Base-by-base conservation (phyloP, 345 rosid genomes). In the Xanthoceras sorbifolium region DNA sequence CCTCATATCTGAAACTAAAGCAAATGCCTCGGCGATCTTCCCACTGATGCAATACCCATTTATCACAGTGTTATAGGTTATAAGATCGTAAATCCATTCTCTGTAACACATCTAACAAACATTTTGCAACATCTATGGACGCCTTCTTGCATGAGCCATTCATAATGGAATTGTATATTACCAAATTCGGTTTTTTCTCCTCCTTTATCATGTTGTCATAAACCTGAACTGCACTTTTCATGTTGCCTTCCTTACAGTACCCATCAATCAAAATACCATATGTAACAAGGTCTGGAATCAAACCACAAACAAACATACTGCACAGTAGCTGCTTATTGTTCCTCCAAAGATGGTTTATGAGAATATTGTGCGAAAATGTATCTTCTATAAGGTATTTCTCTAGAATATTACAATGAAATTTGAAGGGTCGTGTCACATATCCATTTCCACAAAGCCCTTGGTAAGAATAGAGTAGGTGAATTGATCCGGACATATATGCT, bases 261-360 rank as follows among this genome's bases (percentile, higher is more conserved):
- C 90, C 89, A 46, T 90, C 84, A 10, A 93, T 89, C 82, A 93
- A 78, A 61, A 88, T 85, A 75, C 89, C 91, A 50, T 90, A 93
- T 3, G 94, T 88, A 73, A 87, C 67, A 20, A 72, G 69, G 59
- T 79, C 88, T 25, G 92, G 92, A 78, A 62, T 75, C 74, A 90
- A 76, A 62, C 94, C 92, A 20, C 26, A 84, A 79, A 85, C 86
- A 64, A 86, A n/a, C 89, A 93, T 89, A 71, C 82, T 81, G 78
- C 86, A 82, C 3, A 91, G 50, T 34, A 88, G 79, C 81, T 84
- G 86, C 71, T 84, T 87, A 65, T 73, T 86, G 34, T 72, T 82
- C 42, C 46, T 86, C 72, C 85, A 85, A 14, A 90, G 74, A 52
- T 85, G 84, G 77, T 87, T 81, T 60, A 93, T 79, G 71, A 93